phyloP scores from a whole-genome alignment of 306 rosid genomes.

The Lithocarpus polystachyus region DNA sequence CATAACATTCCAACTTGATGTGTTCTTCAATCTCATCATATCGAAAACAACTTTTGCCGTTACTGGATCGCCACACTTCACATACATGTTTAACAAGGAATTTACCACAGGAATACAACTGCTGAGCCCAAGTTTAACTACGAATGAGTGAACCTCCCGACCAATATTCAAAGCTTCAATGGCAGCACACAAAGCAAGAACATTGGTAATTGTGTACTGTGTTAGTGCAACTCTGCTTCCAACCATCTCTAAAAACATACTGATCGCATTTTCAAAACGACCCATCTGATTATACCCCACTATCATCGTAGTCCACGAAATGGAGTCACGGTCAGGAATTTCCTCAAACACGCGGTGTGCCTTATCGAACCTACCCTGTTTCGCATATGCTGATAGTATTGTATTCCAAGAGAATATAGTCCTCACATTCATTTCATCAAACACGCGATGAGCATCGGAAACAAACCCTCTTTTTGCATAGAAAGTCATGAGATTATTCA shows the following conservation, averaged over 20 bases:
- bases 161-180: slow-evolving; percentile 55
- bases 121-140: slow-evolving; percentile 58
- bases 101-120: slow-evolving; percentile 56
- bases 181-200: slow-evolving; percentile 72
- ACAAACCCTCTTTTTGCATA: slow-evolving; percentile 49
- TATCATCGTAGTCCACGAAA: slow-evolving; percentile 79
- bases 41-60: slow-evolving; percentile 61
- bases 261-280: slow-evolving; percentile 39
- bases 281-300: slow-evolving; percentile 71
- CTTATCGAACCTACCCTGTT: slow-evolving; percentile 53
- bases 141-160: slow-evolving; percentile 61
- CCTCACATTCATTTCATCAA: slow-evolving; percentile 65
- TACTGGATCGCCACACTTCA: slow-evolving; percentile 60
- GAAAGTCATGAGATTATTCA: slow-evolving; percentile 63
- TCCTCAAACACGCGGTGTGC: slow-evolving; percentile 48
- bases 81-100: slow-evolving; percentile 88
- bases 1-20: slow-evolving; percentile 68
- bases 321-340: slow-evolving; percentile 78
- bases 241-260: slow-evolving; percentile 60
- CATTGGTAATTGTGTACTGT: slow-evolving; percentile 62
- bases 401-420: slow-evolving; percentile 69
- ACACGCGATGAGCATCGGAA: slow-evolving; percentile 51
- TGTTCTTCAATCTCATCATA: slow-evolving; percentile 56
- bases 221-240: slow-evolving; percentile 41
- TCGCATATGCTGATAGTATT: slow-evolving; percentile 61